These are phyloP conservation scores for Lepraria neglecta DNA, from an alignment of 495 filamentous ascomycete species.

Conservation along the genomic window DNA sequence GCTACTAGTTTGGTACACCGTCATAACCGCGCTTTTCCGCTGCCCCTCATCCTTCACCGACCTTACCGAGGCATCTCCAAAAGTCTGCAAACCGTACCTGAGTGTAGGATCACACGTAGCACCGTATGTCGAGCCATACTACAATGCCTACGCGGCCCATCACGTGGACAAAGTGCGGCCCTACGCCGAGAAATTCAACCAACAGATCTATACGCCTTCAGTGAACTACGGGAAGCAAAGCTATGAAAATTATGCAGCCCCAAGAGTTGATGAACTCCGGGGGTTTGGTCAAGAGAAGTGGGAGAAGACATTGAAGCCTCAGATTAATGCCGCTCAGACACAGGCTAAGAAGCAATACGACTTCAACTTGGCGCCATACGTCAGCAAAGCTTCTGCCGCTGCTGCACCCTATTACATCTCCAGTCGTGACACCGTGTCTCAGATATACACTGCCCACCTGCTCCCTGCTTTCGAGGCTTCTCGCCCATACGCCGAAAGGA, in stretches of 20 bases:
- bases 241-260: conserved; percentile 71
- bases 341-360: conserved; percentile 62
- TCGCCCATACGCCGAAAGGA: conserved; percentile 65
- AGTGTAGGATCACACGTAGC: conserved; percentile 57
- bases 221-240: conserved; percentile 54
- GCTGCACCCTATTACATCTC: conserved; percentile 67
- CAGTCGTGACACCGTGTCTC: conserved; percentile 50
- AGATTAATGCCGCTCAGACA: conserved; percentile 55
- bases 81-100: conserved; percentile 80
- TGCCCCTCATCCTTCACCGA: conserved; percentile 67
- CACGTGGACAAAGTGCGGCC: conserved; percentile 72
- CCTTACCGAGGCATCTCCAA: conserved; percentile 63
- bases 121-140: conserved; percentile 82
- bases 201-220: conserved; percentile 59
- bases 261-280: conserved; percentile 60
- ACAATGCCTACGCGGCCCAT: conserved; percentile 71
- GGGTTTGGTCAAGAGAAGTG: conserved; percentile 64
- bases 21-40: conserved; percentile 70
- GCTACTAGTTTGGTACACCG: conserved; percentile 75
- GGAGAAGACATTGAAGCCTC: conserved; percentile 68
- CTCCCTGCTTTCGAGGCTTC: conserved; percentile 68
- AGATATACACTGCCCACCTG: conserved; percentile 64
- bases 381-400: conserved; percentile 50
- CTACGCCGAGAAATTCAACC: conserved; percentile 62
- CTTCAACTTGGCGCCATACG: conserved; percentile 61